A percentile compares a stretch with the other conserved stretches of the same genome.
Conservation (phyloP, 2,329 filamentous ascomycete genomes). For the Sporothrix pallida region DNA sequence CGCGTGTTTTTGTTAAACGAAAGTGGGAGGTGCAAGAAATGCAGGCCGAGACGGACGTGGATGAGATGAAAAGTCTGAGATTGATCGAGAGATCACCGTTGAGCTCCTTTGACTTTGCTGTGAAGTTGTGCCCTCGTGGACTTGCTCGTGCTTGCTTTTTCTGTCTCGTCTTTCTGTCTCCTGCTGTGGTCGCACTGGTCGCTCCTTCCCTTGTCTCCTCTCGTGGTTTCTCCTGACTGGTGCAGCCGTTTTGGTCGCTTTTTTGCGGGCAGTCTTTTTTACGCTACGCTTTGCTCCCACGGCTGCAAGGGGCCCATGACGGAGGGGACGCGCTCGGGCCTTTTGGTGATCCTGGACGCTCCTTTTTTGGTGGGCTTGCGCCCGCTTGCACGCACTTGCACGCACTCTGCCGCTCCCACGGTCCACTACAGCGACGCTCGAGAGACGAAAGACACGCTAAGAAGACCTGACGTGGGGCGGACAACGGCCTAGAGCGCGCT, state of each 20-base stretch:
- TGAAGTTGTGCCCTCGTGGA: background rate
- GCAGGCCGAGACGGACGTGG: background rate
- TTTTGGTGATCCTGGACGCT: background rate
- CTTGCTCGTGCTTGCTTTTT: slow-evolving; percentile 17
- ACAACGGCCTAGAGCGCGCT: slow-evolving; percentile 1
- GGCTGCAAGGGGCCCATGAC: slow-evolving; percentile 28
- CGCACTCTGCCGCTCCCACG: too few species aligned
- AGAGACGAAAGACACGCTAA: too few species aligned
- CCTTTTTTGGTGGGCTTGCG: too few species aligned
- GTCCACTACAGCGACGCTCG: too few species aligned
- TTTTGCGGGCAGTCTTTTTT: background rate
- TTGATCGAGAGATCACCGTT: slow-evolving; percentile 1
- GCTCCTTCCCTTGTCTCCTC: background rate
- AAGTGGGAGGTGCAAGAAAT: background rate
- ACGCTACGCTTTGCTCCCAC: too few species aligned
- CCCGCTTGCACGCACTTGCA: too few species aligned
- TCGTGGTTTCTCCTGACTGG: background rate
- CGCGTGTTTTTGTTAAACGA: slow-evolving; percentile 8
- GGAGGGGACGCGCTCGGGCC: slow-evolving; percentile 36
- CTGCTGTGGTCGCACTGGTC: background rate
- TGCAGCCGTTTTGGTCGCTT: background rate
- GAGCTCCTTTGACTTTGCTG: background rate
- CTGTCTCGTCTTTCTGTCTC: background rate
- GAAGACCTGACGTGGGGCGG: slow-evolving; percentile 11
- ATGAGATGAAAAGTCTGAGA: background rate